Percentiles rank a stretch among this genome's conserved stretches.
Conservation (phyloP, 352 stramenopile genomes). For the Phytophthora pinifolia region DNA sequence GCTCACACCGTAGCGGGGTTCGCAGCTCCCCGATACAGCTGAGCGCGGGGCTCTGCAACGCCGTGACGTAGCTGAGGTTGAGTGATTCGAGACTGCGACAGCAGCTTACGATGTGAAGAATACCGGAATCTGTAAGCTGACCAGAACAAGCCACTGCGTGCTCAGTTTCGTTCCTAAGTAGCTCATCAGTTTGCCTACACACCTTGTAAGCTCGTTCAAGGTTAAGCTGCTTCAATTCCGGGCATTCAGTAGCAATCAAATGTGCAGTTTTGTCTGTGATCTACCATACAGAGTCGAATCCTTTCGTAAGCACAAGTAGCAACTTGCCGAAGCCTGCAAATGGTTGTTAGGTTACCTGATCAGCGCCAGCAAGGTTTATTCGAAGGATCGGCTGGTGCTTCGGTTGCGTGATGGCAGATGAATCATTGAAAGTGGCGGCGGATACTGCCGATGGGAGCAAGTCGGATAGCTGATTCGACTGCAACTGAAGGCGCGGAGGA, state of each 20-base stretch:
- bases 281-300: conserved; percentile 12
- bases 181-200: not conserved
- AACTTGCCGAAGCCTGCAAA: not conserved
- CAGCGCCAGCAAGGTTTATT: conserved; percentile 62
- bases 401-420: not conserved
- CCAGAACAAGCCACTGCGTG: not conserved
- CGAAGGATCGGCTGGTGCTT: conserved; percentile 19
- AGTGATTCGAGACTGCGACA: conserved; percentile 56
- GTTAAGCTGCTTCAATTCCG: conserved; percentile 45
- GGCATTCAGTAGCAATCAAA: conserved; percentile 33
- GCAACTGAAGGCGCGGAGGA: conserved; percentile 4
- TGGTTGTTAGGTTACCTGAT: conserved; percentile 33
- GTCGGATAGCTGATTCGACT: conserved; percentile 49
- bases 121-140: conserved; percentile 59
- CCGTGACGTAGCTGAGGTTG: conserved; percentile 56
- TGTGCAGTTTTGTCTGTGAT: conserved; percentile 48
- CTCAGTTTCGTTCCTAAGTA: not conserved
- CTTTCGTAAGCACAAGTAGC: not conserved
- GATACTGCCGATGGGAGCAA: conserved; percentile 23
- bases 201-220: conserved; percentile 47
- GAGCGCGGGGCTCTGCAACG: conserved; percentile 51
- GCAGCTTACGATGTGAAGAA: conserved; percentile 51
- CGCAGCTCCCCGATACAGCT: conserved; percentile 55
- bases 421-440: conserved; percentile 1
- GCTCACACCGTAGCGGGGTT: conserved; percentile 52